phyloP scores from a whole-genome alignment of 2,329 filamentous ascomycete species.

The Aspergillus fischeri region DNA sequence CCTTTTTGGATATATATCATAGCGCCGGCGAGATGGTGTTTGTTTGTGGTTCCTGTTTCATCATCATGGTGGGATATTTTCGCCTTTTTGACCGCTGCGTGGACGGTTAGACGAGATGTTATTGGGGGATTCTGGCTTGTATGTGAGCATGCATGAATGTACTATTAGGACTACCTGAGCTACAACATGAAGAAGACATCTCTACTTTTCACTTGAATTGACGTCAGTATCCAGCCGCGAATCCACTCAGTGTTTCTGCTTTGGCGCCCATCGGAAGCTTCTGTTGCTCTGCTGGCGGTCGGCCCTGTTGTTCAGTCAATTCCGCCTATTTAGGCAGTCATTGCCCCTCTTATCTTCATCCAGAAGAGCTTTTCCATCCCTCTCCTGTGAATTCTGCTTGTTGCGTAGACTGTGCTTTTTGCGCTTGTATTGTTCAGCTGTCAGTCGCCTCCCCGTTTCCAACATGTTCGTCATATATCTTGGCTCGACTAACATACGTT shows the following conservation, averaged over 20 bases:
- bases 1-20: constrained; percentile 32
- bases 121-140: neutral
- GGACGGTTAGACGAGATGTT: neutral
- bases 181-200: constrained; percentile 6
- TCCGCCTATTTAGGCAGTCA: neutral
- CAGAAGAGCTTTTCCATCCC: neutral
- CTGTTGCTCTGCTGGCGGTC: neutral
- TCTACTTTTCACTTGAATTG: constrained; percentile 7
- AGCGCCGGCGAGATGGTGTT: constrained; percentile 34
- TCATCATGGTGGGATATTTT: constrained; percentile 12
- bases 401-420: neutral
- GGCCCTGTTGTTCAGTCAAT: neutral
- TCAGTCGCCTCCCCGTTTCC: neutral
- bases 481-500: neutral
- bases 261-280: neutral
- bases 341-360: neutral
- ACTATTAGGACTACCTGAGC: neutral
- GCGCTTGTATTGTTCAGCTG: neutral
- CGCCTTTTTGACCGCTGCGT: neutral
- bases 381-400: neutral
- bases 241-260: neutral
- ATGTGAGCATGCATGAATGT: neutral
- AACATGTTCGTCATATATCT: neutral
- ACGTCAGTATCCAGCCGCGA: neutral
- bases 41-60: constrained; percentile 9